Evolutionary conservation across 1,284 basidiomycete species (phyloP), one percentile per base, ranked within the genome.

Genomic region (Tilletia setariae): DNA sequence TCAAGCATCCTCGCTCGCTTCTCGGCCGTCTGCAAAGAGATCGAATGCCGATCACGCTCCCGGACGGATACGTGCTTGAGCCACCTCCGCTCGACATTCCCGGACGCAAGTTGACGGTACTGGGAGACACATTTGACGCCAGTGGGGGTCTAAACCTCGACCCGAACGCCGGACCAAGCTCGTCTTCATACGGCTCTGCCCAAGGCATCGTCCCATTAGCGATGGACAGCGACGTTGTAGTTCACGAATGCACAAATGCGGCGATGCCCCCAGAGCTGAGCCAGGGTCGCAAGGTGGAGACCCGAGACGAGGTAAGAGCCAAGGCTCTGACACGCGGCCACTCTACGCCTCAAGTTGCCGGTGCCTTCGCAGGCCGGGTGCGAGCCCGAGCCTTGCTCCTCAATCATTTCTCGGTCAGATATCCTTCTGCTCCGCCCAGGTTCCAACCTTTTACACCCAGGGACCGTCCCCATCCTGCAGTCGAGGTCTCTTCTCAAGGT

Each of bases 231-330:
- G 79, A 82, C 63, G 68, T 81, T 3, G 65, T 82, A 19, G 79
- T 82, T 0, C 80, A 82, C 64, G 80, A 82, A 64, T 79, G 76
- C 59, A 82, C 80, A 40, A 81, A 82, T 66, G 77, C 76, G 19
- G 76, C 76, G 1, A 70, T 82, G 44, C 72, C 74, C 1, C 61
- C 68, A 21, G 49, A 71, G 46, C 73, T 78, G 56, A 73, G 75
- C 28, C 68, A 68, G 40, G 56, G 56, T 21, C 71, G 71, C 64
- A 76, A 73, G 56, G 61, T 68, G 0, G 73, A 75, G 49, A 68
- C 64, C 11, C 62, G 69, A 3, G 72, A 73, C 15, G 70, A 76
- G 21, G 70, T 76, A 11, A 43, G 71, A 47, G 68, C 66, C 8
- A 74, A 73, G 62, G 79, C 78, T 0, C 63, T 61, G 16, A 28